These are phyloP conservation scores for Coemansia sp. DNA, from an alignment of 192 early-diverging fungal genomes.

Conservation along the genomic window DNA sequence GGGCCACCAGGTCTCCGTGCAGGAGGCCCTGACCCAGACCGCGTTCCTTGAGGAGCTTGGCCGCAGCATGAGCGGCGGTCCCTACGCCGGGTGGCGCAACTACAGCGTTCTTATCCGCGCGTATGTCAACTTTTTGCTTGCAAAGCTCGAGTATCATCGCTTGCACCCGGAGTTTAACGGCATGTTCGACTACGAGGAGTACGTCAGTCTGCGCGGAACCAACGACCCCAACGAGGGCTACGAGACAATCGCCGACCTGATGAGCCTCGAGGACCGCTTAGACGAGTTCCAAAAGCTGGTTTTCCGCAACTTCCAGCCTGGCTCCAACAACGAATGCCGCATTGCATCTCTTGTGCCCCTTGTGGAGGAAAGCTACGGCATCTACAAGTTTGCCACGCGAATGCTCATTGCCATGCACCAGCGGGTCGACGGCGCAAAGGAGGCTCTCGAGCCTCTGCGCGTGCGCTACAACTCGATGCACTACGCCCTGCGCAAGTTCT, in stretches of 20 bases:
- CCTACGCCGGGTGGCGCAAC: slow-evolving; percentile 47
- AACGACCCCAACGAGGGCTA: slow-evolving; percentile 99
- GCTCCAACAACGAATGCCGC: slow-evolving; percentile 89
- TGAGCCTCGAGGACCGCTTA: slow-evolving; percentile 87
- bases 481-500: slow-evolving; percentile 84
- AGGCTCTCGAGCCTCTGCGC: slow-evolving; percentile 84
- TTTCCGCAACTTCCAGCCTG: slow-evolving; percentile 75
- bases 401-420: slow-evolving; percentile 96
- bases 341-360: slow-evolving; percentile 95
- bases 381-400: slow-evolving; percentile 92
- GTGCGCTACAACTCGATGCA: slow-evolving; percentile 83
- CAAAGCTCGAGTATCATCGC: slow-evolving; percentile 90
- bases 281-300: slow-evolving; percentile 89
- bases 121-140: slow-evolving; percentile 84
- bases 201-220: slow-evolving; percentile 85
- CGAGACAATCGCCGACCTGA: slow-evolving; percentile 93
- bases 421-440: slow-evolving; percentile 60
- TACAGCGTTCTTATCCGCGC: slow-evolving; percentile 85
- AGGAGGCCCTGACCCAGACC: slow-evolving; percentile 76
- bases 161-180: slow-evolving; percentile 91
- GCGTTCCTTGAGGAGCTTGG: slow-evolving; percentile 79
- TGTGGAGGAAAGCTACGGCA: slow-evolving; percentile 91
- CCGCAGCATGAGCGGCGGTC: slow-evolving; percentile 34
- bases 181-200: slow-evolving; percentile 97
- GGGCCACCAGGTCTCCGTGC: slow-evolving; percentile 80